Evolutionary conservation across 257 asterid genomes (phyloP), one percentile per base, ranked within the genome.

Genomic region (Gentiana dahurica): DNA sequence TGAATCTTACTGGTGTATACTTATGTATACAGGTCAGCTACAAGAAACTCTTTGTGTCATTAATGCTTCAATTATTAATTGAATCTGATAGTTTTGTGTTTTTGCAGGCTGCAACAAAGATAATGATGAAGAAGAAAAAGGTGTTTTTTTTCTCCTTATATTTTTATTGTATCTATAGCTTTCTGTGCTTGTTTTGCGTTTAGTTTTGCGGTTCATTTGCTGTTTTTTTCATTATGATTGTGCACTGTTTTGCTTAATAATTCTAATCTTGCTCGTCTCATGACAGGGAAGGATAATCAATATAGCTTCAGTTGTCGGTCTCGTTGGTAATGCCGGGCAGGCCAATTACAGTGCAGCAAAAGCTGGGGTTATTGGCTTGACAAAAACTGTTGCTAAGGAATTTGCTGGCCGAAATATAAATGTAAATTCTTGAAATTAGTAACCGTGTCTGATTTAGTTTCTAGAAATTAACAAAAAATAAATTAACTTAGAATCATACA

Each of bases 61-160:
- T n/a, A 24, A 39, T 57, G 43, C 49, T 55, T 44, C 38, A 39
- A 39, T 9, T 47, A 34, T 53, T 68, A 35, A 58, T 56, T 38
- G 51, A 65, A 43, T 74, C 62, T 73, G 55, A 66, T 3, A 53
- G 44, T 60, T 50, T 57, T 37, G 67, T 37, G 67, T 59, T 46
- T 74, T 54, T 82, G 53, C 83, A 91, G 95, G 96, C 95, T n/a
- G 99, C 94, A 55, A 94, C 99, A 55, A 92, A 85, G 72, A 43
- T 92, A 62, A 88, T 92, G 99, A 83, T 85, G 95, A 92, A 77
- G 82, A 92, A 92, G 86, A 92, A 64, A 81, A 88, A 92, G 97
- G 97, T 92, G 81, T 5, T 34, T 3, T 15, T 24, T 9, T 34
- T 10, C 13, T 34, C 10, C 13, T 24, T 24, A 24, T 24, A 24